phyloP scores from a whole-genome alignment of 1,139 yeast genomes.

The Taiozyma sp. region DNA sequence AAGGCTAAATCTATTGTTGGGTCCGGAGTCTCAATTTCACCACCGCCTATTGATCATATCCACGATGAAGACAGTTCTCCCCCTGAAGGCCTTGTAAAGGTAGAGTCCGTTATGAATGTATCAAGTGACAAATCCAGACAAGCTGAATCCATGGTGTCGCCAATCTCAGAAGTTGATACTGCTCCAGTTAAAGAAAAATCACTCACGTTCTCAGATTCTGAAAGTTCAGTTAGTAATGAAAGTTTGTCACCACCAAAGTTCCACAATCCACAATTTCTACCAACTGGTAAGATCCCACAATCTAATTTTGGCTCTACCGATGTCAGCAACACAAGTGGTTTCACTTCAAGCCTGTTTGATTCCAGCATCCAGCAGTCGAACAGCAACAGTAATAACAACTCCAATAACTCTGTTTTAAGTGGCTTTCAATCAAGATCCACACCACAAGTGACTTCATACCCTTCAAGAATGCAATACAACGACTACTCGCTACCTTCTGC shows the following conservation, averaged over 20 bases:
- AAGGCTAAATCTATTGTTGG: slow-evolving; percentile 17
- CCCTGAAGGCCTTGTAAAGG: background rate
- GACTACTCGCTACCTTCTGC: slow-evolving; percentile 14
- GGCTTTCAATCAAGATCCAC: slow-evolving; percentile 20
- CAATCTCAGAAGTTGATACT: background rate
- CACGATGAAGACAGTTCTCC: background rate
- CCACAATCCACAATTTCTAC: slow-evolving; percentile 21
- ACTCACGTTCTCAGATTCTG: slow-evolving; percentile 21
- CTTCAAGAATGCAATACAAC: slow-evolving; percentile 10
- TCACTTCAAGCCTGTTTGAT: slow-evolving; percentile 3
- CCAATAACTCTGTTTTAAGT: slow-evolving; percentile 13
- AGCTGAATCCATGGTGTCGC: background rate
- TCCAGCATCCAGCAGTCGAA: background rate
- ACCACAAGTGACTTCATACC: slow-evolving; percentile 14
- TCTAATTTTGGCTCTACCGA: background rate
- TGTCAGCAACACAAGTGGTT: background rate
- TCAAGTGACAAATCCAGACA: background rate
- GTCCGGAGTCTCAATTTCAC: background rate
- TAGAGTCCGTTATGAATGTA: background rate
- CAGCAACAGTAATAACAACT: slow-evolving; percentile 9
- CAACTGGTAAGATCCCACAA: slow-evolving; percentile 14
- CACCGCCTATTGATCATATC: background rate
- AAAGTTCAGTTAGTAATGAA: slow-evolving; percentile 21
- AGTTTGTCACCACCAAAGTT: slow-evolving; percentile 24
- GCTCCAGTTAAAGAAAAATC: slow-evolving; percentile 13